Conservation (phyloP, 192 early-diverging fungal genomes). For the Backusella sp. region DNA sequence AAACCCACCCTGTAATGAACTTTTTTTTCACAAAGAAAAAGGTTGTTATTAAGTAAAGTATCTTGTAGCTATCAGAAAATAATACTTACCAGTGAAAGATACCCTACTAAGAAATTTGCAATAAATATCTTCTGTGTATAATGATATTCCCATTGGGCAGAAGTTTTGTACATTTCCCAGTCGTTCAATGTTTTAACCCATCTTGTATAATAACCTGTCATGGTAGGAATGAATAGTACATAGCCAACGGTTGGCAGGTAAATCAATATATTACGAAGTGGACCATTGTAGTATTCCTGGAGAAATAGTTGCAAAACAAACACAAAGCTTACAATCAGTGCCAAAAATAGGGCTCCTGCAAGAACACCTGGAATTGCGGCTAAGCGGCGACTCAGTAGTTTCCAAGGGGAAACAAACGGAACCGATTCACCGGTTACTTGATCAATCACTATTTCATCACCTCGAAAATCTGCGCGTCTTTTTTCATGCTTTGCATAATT, state of each 20-base stretch:
- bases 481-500: constrained; percentile 58
- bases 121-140: constrained; percentile 85
- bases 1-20: constrained; percentile 81
- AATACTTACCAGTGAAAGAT: constrained; percentile 64
- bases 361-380: constrained; percentile 57
- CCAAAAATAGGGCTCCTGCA: constrained; percentile 57
- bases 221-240: constrained; percentile 68
- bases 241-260: constrained; percentile 77
- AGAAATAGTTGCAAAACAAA: constrained; percentile 75
- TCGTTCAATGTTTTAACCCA: constrained; percentile 65
- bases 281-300: constrained; percentile 81
- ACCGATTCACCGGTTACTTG: constrained; percentile 70
- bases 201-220: constrained; percentile 62
- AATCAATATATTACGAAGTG: constrained; percentile 56
- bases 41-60: not conserved
- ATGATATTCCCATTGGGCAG: constrained; percentile 64
- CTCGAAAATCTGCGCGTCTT: constrained; percentile 69
- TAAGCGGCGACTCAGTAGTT: constrained; percentile 63
- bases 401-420: constrained; percentile 71
- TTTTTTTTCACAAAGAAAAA: not conserved
- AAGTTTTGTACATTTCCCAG: constrained; percentile 83
- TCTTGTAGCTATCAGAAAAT: not conserved
- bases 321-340: constrained; percentile 62
- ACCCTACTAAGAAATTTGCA: constrained; percentile 78
- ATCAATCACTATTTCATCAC: constrained; percentile 58